A percentile compares a stretch with the other conserved stretches of the same genome.
phyloP scores from a whole-genome alignment of 225 moss, liverwort and hornwort genomes.

The Pleurozium schreberi region DNA sequence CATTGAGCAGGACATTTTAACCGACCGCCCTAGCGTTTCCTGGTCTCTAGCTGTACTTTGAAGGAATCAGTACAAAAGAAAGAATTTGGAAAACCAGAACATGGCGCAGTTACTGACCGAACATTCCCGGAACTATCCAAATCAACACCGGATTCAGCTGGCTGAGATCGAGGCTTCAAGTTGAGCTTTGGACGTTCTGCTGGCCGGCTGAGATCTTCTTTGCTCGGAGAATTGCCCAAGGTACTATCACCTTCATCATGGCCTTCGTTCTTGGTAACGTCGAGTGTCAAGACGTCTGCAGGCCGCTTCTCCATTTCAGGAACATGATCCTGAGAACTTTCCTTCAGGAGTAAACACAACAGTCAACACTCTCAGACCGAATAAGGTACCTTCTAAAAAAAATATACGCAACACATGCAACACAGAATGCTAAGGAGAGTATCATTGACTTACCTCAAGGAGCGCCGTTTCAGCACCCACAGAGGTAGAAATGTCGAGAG shows the following conservation, averaged over 20 bases:
- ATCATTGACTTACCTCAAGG: constrained; percentile 28
- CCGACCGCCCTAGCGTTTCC: not conserved
- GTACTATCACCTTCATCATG: constrained; percentile 30
- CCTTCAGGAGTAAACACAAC: constrained; percentile 12
- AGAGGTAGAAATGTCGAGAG: constrained; percentile 38
- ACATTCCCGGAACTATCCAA: constrained; percentile 72
- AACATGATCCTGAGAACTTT: constrained; percentile 26
- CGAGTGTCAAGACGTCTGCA: constrained; percentile 49
- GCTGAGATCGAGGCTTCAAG: constrained; percentile 85
- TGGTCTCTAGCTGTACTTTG: not conserved
- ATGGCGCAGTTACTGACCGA: constrained; percentile 37
- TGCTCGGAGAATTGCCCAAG: constrained; percentile 23
- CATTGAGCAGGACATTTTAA: not conserved
- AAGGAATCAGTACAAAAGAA: not conserved
- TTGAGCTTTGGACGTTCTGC: constrained; percentile 85
- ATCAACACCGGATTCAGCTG: constrained; percentile 42
- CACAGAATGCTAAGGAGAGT: not conserved
- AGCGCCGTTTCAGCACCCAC: constrained; percentile 21
- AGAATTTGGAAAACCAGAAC: not conserved
- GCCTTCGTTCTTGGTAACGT: constrained; percentile 15
- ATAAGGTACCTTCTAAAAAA: not conserved
- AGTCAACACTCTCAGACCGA: not conserved
- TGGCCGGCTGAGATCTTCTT: constrained; percentile 51
- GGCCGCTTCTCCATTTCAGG: constrained; percentile 39
- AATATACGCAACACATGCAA: not conserved